These are phyloP conservation scores for Linderina pennispora DNA, from an alignment of 192 early-diverging fungal genomes.

Conservation along the genomic window DNA sequence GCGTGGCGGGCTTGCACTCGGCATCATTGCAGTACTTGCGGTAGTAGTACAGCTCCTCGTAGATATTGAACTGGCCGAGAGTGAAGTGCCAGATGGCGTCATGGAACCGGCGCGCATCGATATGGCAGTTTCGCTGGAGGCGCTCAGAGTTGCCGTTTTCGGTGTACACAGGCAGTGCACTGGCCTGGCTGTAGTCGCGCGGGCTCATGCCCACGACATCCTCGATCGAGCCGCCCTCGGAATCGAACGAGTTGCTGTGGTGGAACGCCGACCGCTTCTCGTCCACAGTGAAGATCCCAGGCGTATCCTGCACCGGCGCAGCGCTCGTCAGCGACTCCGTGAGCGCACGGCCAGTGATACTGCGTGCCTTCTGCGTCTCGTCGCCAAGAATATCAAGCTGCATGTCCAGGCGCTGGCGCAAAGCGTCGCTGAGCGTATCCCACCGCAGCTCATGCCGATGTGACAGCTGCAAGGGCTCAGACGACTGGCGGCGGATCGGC, in stretches of 20 bases:
- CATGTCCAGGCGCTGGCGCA: slow-evolving; percentile 30
- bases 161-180: slow-evolving; percentile 8
- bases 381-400: slow-evolving; percentile 24
- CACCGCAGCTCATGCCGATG: slow-evolving; percentile 36
- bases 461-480: slow-evolving; percentile 17
- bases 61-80: slow-evolving; percentile 40
- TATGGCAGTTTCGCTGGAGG: background rate
- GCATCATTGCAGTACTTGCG: slow-evolving; percentile 27
- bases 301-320: background rate
- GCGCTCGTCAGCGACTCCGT: slow-evolving; percentile 2
- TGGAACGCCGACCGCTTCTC: too few relatives aligned
- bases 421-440: slow-evolving; percentile 31
- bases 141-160: too few relatives aligned
- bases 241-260: too few relatives aligned
- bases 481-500: background rate
- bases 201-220: slow-evolving; percentile 4
- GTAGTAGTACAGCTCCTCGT: slow-evolving; percentile 45
- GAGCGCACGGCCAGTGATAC: slow-evolving; percentile 11
- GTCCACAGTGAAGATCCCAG: too few relatives aligned
- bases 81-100: slow-evolving; percentile 45
- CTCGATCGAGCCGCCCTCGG: too few relatives aligned
- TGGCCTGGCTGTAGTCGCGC: slow-evolving; percentile 27
- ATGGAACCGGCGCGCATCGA: slow-evolving; percentile 28
- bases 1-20: background rate
- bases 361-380: slow-evolving; percentile 28